These are phyloP conservation scores for Dothistroma septosporum DNA, from an alignment of 2,329 filamentous ascomycete genomes.

Conservation along the genomic window DNA sequence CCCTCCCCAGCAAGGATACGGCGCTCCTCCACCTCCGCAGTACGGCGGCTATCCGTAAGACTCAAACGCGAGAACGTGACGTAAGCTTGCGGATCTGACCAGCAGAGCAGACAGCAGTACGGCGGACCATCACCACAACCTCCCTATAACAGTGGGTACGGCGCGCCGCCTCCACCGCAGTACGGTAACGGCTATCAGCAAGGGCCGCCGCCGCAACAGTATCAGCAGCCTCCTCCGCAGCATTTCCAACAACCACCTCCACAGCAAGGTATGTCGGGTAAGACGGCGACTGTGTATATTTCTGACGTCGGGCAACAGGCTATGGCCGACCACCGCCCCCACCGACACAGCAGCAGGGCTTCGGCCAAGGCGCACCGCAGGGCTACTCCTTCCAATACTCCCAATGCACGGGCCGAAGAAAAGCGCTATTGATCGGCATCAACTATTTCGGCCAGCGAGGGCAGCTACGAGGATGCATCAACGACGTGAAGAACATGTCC, in stretches of 20 bases:
- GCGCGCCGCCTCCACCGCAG: constrained; percentile 39
- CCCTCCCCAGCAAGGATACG: constrained; percentile 26
- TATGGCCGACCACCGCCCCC: constrained; percentile 32
- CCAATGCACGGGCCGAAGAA: constrained; percentile 79
- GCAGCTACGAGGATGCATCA: constrained; percentile 89
- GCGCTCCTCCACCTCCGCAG: constrained; percentile 14
- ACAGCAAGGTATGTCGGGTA: constrained; percentile 19
- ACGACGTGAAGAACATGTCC: constrained; percentile 97
- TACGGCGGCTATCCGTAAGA: constrained; percentile 16
- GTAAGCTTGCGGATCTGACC: not conserved
- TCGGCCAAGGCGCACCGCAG: constrained; percentile 74
- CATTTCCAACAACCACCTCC: constrained; percentile 45
- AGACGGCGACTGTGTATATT: constrained; percentile 51
- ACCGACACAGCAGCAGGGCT: constrained; percentile 53
- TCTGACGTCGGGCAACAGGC: constrained; percentile 42
- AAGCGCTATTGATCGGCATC: constrained; percentile 88
- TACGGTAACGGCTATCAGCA: constrained; percentile 32
- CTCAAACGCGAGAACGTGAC: not conserved
- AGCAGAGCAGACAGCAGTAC: constrained; percentile 26
- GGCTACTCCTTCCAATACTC: constrained; percentile 87
- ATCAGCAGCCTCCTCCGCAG: constrained; percentile 27
- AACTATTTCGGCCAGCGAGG: constrained; percentile 94
- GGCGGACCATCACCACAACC: constrained; percentile 39
- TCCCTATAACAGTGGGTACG: constrained; percentile 39
- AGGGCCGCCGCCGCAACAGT: constrained; percentile 41